Base-by-base conservation (phyloP, 352 stramenopile species). In the Peronospora destructor region DNA sequence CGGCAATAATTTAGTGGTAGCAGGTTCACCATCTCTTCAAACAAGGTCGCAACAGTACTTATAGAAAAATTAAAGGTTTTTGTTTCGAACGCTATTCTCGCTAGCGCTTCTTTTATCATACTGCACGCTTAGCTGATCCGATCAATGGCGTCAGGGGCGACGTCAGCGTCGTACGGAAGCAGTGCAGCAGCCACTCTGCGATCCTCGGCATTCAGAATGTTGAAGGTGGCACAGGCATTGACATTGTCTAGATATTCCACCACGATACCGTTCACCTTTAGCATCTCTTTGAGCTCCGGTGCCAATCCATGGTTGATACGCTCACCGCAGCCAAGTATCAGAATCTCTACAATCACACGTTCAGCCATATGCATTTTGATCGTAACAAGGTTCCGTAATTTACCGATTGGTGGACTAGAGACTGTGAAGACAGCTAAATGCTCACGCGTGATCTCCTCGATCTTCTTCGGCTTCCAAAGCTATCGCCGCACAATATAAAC, bases 201-300 rank as follows among this genome's bases (percentile, higher is more conserved):
- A 58, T 92, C 84, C 50, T 95, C 83, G n/a, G 81, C 81, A 66
- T 92, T 95, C n/a, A 95, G 64, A 55, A 95, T 87, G 53, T 95
- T 95, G 62, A 93, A 95, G n/a, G 83, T 95, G 36, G 83, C 79
- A 45, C 84, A 91, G 9, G 84, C 83, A 49, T 92, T 91, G 37
- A 85, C 61, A 26, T 79, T 87, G 64, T 93, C 82, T 30, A 89
- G 35, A 55, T 90, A 91, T 56, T 93, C 82, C 21, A 93, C 76
- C 19, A 93, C 82, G 47, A 93, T 90, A 42, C 82, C 82, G 41
- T 89, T 82, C 33, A 76, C 61, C 53, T 88, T 91, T 49, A 93
- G 71, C 51, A 87, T 76, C 26, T 91, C 59, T 39, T 86, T 84
- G 44, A 87, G 36, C 29, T 78, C 61, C 10, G 77, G 65, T 19